These are phyloP conservation scores for Beta vulgaris DNA, from an alignment of 148 eudicot species.

Conservation along the genomic window DNA sequence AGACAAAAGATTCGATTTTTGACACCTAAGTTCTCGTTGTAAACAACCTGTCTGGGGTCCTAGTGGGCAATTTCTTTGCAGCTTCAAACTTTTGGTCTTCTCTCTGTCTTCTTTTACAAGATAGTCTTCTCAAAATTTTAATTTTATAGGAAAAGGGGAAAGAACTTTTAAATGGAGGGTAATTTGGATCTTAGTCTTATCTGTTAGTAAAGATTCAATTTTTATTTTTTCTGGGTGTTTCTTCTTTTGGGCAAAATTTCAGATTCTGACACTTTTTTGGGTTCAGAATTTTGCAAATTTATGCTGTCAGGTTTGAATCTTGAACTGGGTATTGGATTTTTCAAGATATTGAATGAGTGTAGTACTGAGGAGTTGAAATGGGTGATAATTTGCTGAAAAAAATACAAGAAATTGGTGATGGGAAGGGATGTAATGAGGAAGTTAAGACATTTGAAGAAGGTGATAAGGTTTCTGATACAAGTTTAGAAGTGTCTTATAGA, in stretches of 20 bases:
- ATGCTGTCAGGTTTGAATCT: not conserved
- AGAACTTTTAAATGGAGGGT: not conserved
- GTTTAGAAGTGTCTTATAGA: not conserved
- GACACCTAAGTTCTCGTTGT: conserved; percentile 2
- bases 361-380: not conserved
- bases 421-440: too few species aligned
- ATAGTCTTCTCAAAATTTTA: not conserved
- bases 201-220: not conserved
- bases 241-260: not conserved
- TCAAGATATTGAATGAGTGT: not conserved
- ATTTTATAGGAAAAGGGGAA: not conserved
- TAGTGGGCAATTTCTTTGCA: not conserved
- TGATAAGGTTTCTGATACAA: too few species aligned
- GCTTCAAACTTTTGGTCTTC: not conserved
- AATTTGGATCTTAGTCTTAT: not conserved
- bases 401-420: not conserved
- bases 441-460: too few species aligned
- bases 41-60: not conserved
- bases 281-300: not conserved
- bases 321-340: not conserved
- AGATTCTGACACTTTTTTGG: not conserved
- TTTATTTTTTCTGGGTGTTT: conserved; percentile 1
- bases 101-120: not conserved
- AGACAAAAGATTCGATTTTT: not conserved
- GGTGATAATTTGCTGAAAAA: not conserved